Evolutionary conservation across 2,329 filamentous ascomycete species (phyloP).

Genomic region (Venturia carpophila): DNA sequence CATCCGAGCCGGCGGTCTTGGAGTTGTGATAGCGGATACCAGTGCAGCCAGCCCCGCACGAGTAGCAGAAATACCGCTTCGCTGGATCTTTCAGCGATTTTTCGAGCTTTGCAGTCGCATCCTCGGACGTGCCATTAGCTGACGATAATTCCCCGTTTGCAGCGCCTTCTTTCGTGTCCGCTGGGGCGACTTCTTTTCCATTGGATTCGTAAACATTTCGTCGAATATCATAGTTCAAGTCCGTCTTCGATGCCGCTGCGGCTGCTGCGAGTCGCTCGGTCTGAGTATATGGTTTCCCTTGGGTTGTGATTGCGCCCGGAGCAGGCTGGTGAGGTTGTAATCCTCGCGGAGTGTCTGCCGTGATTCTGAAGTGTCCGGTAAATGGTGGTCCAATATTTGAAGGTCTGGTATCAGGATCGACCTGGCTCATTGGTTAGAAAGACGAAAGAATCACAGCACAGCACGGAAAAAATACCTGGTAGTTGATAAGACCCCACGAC

Average conservation of each 20-base stretch:
- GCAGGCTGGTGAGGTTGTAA: constrained; percentile 92
- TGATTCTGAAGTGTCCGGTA: constrained; percentile 93
- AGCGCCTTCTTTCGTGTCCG: constrained; percentile 50
- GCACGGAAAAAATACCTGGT: constrained; percentile 59
- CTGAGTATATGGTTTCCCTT: constrained; percentile 53
- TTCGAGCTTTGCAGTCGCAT: constrained; percentile 57
- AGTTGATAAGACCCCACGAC: constrained; percentile 98
- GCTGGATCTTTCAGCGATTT: constrained; percentile 53
- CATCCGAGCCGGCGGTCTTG: constrained; percentile 49
- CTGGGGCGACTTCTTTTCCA: constrained; percentile 72
- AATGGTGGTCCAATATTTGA: constrained; percentile 95
- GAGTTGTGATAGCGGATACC: constrained; percentile 61
- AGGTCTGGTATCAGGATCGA: constrained; percentile 89
- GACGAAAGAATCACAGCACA: neutral
- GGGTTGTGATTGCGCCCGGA: constrained; percentile 56
- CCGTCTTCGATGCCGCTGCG: constrained; percentile 60
- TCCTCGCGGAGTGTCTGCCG: constrained; percentile 89
- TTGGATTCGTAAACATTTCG: constrained; percentile 94
- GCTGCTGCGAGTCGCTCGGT: constrained; percentile 66
- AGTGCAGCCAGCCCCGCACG: constrained; percentile 86
- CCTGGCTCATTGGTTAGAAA: constrained; percentile 45
- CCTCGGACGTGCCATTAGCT: constrained; percentile 57
- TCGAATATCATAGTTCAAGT: constrained; percentile 84
- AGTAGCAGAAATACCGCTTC: constrained; percentile 71
- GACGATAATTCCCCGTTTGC: constrained; percentile 53